Percentiles rank a stretch among this genome's conserved stretches.
Conservation (phyloP, 1,284 basidiomycete genomes). For the Melampsora americana region DNA sequence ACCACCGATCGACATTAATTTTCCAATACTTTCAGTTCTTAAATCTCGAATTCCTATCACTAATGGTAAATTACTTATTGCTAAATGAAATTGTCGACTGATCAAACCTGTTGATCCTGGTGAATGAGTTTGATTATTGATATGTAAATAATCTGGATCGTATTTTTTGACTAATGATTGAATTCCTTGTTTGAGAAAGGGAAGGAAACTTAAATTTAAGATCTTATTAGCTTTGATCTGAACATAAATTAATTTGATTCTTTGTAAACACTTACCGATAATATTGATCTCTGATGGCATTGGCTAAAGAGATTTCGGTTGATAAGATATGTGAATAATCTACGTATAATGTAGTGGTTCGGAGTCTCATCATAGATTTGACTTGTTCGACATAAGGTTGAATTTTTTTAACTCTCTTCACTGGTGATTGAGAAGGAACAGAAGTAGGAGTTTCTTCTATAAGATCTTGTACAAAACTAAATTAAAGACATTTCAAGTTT, state of each 20-base stretch:
- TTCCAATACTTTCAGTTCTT: conserved; percentile 86
- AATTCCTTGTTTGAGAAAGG: conserved; percentile 84
- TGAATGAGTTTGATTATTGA: conserved; percentile 63
- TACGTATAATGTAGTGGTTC: conserved; percentile 91
- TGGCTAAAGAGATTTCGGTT: conserved; percentile 83
- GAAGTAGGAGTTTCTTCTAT: conserved; percentile 55
- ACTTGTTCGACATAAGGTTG: conserved; percentile 85
- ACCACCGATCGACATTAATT: conserved; percentile 86
- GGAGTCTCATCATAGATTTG: conserved; percentile 84
- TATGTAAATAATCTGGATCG: conserved; percentile 87
- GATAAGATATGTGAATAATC: conserved; percentile 88
- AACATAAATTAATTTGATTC: neutral
- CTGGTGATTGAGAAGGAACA: conserved; percentile 66
- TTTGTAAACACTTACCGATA: conserved; percentile 62
- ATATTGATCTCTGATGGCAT: conserved; percentile 89
- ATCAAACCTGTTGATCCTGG: conserved; percentile 68
- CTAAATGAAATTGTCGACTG: conserved; percentile 87
- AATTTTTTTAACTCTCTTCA: conserved; percentile 59
- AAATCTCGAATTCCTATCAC: conserved; percentile 94
- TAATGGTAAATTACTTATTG: conserved; percentile 92
- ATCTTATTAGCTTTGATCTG: conserved; percentile 1
- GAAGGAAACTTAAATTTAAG: conserved; percentile 65
- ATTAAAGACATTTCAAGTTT: too few relatives aligned
- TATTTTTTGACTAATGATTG: conserved; percentile 82
- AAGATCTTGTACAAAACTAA: conserved; percentile 33